Evolutionary conservation across 768 basidiomycete genomes (phyloP), one percentile per base, ranked within the genome.

Genomic region (Tylopilus subfusipes): DNA sequence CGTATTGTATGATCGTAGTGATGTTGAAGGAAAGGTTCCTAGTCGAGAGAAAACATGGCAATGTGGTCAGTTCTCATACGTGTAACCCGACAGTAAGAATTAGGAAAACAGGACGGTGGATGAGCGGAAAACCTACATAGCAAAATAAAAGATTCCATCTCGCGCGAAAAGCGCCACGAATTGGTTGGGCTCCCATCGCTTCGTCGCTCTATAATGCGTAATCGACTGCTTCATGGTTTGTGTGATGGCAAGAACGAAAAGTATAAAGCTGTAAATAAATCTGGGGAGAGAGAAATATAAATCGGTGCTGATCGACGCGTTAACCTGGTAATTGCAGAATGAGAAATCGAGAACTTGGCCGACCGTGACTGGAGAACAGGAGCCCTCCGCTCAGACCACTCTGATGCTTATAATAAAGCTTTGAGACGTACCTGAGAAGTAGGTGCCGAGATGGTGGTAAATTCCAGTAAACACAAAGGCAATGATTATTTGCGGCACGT

Each of bases 101-200:
- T 27, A 3, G 25, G 25, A 7, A 27, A 27, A 27, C 13, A 40
- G 7, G 18, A 44, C 24, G 25, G 10, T 9, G 21, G 29, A 22
- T 11, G 16, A 22, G 16, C 13, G 30, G 16, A 19, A 33, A n/a
- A 47, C 56, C 1, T 30, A 50, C 56, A 40, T 33, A 9, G 42
- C 11, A 31, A 58, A 55, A 25, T 55, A 58, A n/a, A 45, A 14
- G 1, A 58, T 29, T 1, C 54, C 53, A 10, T 55, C 57, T 7
- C n/a, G 33, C 7, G 9, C 29, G 8, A 55, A 16, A 3, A 47
- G 31, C 7, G 22, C 13, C 39, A 58, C 11, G 45, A 51, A 51
- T 2, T 34, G 27, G 40, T 50, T 58, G 4, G 27, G 29, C 5
- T 47, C 45, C 45, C 54, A 55, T n/a, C 2, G 39, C 4, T 43